These are phyloP conservation scores for Botrytis galanthina DNA, from an alignment of 2,329 filamentous ascomycete genomes.

Conservation along the genomic window DNA sequence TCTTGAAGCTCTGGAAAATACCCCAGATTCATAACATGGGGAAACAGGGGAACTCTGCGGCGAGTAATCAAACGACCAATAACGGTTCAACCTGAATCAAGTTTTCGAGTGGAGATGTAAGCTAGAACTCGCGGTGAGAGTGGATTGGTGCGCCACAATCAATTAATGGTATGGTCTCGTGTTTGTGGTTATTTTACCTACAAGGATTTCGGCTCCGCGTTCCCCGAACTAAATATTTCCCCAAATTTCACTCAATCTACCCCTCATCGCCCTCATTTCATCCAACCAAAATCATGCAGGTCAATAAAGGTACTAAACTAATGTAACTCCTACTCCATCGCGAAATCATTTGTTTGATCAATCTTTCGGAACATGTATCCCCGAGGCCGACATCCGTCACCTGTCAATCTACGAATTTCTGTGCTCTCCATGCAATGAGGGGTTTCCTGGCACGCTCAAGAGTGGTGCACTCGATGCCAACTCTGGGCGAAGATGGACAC, in stretches of 20 bases:
- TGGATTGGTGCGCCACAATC: background rate
- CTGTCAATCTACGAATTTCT: background rate
- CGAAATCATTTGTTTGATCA: background rate
- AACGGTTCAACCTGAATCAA: background rate
- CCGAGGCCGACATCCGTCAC: background rate
- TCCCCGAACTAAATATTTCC: background rate
- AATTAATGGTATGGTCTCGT: background rate
- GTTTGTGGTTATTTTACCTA: background rate
- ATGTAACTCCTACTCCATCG: background rate
- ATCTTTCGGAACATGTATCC: conserved; percentile 11
- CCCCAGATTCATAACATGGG: conserved; percentile 1
- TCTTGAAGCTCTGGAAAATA: background rate
- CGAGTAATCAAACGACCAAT: background rate
- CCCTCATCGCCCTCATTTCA: background rate
- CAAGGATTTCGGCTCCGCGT: conserved; percentile 7
- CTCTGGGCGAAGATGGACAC: background rate
- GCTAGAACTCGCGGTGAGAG: background rate
- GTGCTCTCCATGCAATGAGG: background rate
- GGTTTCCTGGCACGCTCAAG: background rate
- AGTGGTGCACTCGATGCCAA: background rate
- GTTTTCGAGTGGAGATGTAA: background rate
- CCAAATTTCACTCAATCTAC: background rate
- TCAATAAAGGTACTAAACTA: background rate
- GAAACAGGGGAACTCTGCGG: background rate
- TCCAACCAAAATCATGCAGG: background rate